These are phyloP conservation scores for Dipodascus geniculatus DNA, from an alignment of 805 yeast genomes.

Conservation along the genomic window DNA sequence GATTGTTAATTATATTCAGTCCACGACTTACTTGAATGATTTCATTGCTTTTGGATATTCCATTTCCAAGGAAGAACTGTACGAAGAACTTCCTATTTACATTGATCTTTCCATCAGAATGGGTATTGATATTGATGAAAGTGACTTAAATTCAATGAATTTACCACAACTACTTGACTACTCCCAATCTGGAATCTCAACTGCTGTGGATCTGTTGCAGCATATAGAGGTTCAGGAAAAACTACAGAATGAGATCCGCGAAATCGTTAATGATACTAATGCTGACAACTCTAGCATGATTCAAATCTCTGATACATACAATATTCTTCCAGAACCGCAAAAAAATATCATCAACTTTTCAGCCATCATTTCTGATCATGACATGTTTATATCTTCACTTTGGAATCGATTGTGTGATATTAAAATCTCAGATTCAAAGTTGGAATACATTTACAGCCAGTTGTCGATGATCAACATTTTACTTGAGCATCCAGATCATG, in stretches of 20 bases:
- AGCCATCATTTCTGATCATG: neutral
- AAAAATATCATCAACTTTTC: neutral
- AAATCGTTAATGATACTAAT: neutral
- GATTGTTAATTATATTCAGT: neutral
- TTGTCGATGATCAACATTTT: neutral
- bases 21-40: neutral
- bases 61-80: neutral
- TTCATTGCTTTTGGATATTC: neutral
- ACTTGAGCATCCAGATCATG: neutral
- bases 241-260: neutral
- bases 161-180: neutral
- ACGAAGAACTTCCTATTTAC: neutral
- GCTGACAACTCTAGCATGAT: neutral
- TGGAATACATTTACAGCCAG: neutral
- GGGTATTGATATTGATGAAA: neutral
- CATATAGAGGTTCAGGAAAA: neutral
- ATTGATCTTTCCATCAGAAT: neutral
- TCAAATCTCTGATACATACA: neutral
- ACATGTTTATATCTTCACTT: neutral
- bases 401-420: neutral
- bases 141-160: neutral
- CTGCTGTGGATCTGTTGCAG: neutral
- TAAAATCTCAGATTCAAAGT: neutral
- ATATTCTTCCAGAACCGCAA: neutral
- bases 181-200: neutral